These are phyloP conservation scores for Chlamydomonas incerta DNA, from an alignment of 139 green algal species.

Conservation along the genomic window DNA sequence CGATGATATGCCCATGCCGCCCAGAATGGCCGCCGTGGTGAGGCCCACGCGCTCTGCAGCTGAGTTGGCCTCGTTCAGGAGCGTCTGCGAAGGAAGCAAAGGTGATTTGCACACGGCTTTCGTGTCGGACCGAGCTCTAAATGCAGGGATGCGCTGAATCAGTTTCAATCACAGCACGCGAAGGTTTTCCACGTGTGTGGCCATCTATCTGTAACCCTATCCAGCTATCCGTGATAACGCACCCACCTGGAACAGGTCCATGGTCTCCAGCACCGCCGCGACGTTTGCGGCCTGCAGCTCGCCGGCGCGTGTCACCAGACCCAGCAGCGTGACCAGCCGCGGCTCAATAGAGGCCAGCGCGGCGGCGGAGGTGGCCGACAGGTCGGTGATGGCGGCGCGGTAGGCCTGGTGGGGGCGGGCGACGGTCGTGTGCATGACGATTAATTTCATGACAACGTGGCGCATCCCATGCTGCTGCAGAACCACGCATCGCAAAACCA, in stretches of 20 bases:
- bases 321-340: background rate
- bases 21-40: background rate
- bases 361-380: background rate
- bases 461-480: no score
- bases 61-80: background rate
- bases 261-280: background rate
- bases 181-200: no score
- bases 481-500: no score
- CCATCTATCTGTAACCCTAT: no score
- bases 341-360: background rate
- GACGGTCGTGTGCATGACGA: no score
- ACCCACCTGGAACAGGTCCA: background rate
- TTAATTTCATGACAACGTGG: no score
- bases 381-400: background rate
- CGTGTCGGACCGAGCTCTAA: no score
- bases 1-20: background rate
- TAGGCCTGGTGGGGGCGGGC: background rate
- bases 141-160: no score
- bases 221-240: no score
- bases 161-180: no score
- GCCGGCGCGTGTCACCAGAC: background rate
- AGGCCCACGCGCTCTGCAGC: background rate
- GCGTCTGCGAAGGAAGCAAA: no score
- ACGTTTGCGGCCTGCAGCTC: background rate
- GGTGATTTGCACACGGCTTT: no score